phyloP scores from a whole-genome alignment of 768 basidiomycete genomes.

The Phaeolepiota aurea region DNA sequence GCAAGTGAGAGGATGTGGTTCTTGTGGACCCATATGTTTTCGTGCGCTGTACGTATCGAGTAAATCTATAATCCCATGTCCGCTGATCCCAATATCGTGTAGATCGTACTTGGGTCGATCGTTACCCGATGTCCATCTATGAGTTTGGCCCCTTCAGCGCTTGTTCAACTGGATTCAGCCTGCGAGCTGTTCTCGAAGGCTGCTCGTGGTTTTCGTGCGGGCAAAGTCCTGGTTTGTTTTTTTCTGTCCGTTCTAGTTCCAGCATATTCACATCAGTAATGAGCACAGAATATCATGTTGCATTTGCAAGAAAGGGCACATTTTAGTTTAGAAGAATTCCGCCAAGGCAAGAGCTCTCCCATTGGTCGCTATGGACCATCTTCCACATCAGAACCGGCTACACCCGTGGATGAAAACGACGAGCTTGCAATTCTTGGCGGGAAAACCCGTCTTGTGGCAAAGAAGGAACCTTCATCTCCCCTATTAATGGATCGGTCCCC shows the following conservation, averaged over 20 bases:
- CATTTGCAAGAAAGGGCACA: slow-evolving; percentile 60
- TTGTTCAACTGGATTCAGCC: slow-evolving; percentile 66
- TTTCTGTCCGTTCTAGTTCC: slow-evolving; percentile 1
- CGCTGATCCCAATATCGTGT: slow-evolving; percentile 3
- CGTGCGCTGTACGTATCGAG: slow-evolving; percentile 55
- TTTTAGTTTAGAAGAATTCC: slow-evolving; percentile 52
- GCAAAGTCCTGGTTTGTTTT: slow-evolving; percentile 47
- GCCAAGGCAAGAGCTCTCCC: slow-evolving; percentile 45
- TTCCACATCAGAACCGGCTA: slow-evolving; percentile 28
- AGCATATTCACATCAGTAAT: slow-evolving; percentile 1
- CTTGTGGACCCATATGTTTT: slow-evolving; percentile 56
- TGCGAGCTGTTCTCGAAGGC: slow-evolving; percentile 69
- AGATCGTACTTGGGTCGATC: slow-evolving; percentile 70
- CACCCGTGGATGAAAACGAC: slow-evolving; percentile 46
- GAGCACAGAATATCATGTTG: slow-evolving; percentile 53
- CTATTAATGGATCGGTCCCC: slow-evolving; percentile 58
- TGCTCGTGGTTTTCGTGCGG: slow-evolving; percentile 55
- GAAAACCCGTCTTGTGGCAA: slow-evolving; percentile 55
- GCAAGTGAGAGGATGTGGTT: slow-evolving; percentile 62
- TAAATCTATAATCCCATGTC: slow-evolving; percentile 3
- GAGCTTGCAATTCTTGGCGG: slow-evolving; percentile 59
- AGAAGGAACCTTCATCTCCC: slow-evolving; percentile 51
- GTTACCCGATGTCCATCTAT: slow-evolving; percentile 75
- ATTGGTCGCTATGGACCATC: slow-evolving; percentile 21
- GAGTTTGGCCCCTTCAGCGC: slow-evolving; percentile 68